phyloP scores from a whole-genome alignment of 2,329 filamentous ascomycete genomes.

The Colletotrichum sp. region DNA sequence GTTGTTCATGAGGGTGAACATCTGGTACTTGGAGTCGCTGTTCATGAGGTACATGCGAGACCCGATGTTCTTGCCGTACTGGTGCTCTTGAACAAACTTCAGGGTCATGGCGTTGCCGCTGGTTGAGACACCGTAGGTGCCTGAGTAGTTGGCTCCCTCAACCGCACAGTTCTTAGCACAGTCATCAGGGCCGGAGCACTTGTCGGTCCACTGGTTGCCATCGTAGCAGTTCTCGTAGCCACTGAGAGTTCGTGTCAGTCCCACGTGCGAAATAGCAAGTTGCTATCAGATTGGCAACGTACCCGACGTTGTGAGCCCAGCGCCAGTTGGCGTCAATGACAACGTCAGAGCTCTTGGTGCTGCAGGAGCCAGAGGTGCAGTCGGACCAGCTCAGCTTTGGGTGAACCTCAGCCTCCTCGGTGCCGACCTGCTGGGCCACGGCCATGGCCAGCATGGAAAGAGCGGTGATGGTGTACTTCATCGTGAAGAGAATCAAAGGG shows the following conservation, averaged over 20 bases:
- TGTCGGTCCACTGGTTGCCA: slow-evolving; percentile 35
- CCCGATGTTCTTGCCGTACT: slow-evolving; percentile 36
- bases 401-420: slow-evolving; percentile 27
- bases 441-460: slow-evolving; percentile 25
- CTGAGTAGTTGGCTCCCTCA: slow-evolving; percentile 47
- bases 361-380: slow-evolving; percentile 35
- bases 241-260: neutral
- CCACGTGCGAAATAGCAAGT: slow-evolving; percentile 31
- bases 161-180: slow-evolving; percentile 46
- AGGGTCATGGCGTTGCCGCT: slow-evolving; percentile 48
- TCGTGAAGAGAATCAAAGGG: neutral
- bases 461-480: slow-evolving; percentile 20
- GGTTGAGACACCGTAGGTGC: slow-evolving; percentile 49
- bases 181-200: slow-evolving; percentile 37
- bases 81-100: slow-evolving; percentile 53
- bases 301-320: slow-evolving; percentile 45
- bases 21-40: slow-evolving; percentile 57
- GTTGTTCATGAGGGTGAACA: slow-evolving; percentile 61
- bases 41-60: slow-evolving; percentile 62
- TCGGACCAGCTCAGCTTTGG: slow-evolving; percentile 30
- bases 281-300: slow-evolving; percentile 32
- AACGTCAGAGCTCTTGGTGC: slow-evolving; percentile 43
- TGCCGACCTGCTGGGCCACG: slow-evolving; percentile 28
- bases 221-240: slow-evolving; percentile 34
- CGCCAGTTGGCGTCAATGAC: slow-evolving; percentile 56